Evolutionary conservation across 306 rosid species (phyloP), one percentile per base, ranked within the genome.

Genomic region (Elaeagnus macrophylla): DNA sequence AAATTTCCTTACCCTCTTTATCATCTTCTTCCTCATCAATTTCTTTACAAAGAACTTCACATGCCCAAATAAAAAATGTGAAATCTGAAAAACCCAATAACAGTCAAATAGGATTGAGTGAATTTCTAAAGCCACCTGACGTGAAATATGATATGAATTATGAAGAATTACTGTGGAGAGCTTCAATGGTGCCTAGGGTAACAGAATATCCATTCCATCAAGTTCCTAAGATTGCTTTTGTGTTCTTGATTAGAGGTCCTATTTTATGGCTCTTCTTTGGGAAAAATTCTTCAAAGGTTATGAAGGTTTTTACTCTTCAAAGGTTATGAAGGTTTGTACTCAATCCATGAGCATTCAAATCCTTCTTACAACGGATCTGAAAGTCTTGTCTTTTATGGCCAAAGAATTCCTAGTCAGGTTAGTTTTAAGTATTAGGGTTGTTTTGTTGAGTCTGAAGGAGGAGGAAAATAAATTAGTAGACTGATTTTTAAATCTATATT

Each of bases 401-500:
- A 95, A 5, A 83, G 81, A 67, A 77, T 89, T 65, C 97, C 97
- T 5, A 83, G 94, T 20, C 55, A 83, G 95, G 97, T 89, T 16
- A 79, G 87, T 75, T 49, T 13, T 11, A n/a, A n/a, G n/a, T n/a
- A n/a, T n/a, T n/a, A n/a, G n/a, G n/a, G n/a, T n/a, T n/a, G n/a
- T n/a, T n/a, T n/a, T n/a, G n/a, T n/a, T n/a, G n/a, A n/a, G n/a
- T n/a, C n/a, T n/a, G n/a, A n/a, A n/a, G n/a, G n/a, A n/a, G n/a
- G n/a, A n/a, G n/a, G n/a, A n/a, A n/a, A n/a, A n/a, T n/a, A n/a
- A n/a, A n/a, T n/a, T n/a, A n/a, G n/a, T n/a, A n/a, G n/a, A n/a
- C n/a, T n/a, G n/a, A n/a, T n/a, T n/a, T n/a, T n/a, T n/a, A n/a
- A n/a, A n/a, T n/a, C n/a, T n/a, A n/a, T n/a, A n/a, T n/a, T n/a